Base-by-base conservation (phyloP, 768 basidiomycete genomes). In the Sarcomyxa edulis region DNA sequence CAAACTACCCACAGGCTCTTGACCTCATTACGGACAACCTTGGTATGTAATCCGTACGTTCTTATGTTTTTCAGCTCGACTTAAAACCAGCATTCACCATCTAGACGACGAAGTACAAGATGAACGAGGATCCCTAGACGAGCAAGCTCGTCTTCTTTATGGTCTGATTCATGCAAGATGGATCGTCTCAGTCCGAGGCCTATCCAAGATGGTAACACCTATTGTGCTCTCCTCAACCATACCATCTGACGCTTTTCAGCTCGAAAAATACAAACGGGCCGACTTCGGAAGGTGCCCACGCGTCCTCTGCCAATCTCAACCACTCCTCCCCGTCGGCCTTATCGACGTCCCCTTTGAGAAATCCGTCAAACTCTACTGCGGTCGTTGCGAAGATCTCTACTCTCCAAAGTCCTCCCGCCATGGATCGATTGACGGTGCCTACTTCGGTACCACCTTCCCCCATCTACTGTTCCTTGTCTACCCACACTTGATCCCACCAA, bases 221-320 rank as follows among this genome's bases (percentile, higher is more conserved):
- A 2, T 10, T 27, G 8, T 3, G 20, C 18, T 40, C 32, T 35
- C 6, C 14, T 32, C 28, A 3, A 12, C 3, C 3, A 25, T 40
- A 18, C n/a, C 15, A 3, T 24, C 35, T 23, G 9, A 22, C 29
- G 31, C 19, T 39, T 18, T 31, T 18, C 49, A 88, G 87, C 75
- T 97, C 41, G 93, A 97, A 50, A 99, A 99, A 65, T 97, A 95
- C 72, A 96, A 94, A 61, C 86, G 90, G 48, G 93, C 90, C 39
- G 96, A 99, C 59, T 99, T 99, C 52, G 95, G 96, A 19, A 87
- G 96, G 32, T 99, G 96, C 64, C 96, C 96, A 3, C 89, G 96
- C 46, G 96, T 98, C 18, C 77, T 95, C 49, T 98, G 96, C 69
- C 86, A 91, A 56, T 75, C 78, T 5, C 96, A 98, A 56, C 84